A percentile compares a stretch with the other conserved stretches of the same genome.
Conservation (phyloP, 2,329 filamentous ascomycete genomes). For the Cercospora citrullina region DNA sequence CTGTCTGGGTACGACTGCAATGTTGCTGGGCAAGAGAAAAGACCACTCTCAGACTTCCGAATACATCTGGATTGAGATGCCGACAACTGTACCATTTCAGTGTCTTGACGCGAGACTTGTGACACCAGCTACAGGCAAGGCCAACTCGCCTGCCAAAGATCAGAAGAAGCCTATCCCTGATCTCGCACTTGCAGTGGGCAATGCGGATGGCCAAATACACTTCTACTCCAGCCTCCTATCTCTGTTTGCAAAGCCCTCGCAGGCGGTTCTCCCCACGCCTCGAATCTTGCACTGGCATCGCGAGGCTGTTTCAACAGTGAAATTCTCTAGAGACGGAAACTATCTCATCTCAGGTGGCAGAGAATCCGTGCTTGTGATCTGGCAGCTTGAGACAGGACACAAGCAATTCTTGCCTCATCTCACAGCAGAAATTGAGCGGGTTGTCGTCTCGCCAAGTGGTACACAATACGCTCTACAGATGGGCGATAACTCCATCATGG, state of each 20-base stretch:
- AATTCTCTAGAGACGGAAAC: slow-evolving; percentile 94
- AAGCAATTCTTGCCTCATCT: slow-evolving; percentile 88
- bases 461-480: slow-evolving; percentile 81
- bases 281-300: slow-evolving; percentile 90
- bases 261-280: slow-evolving; percentile 45
- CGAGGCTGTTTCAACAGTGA: slow-evolving; percentile 75
- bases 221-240: slow-evolving; percentile 61
- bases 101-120: slow-evolving; percentile 62
- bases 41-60: slow-evolving; percentile 33
- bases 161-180: slow-evolving; percentile 41
- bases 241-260: slow-evolving; percentile 28
- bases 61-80: slow-evolving; percentile 58
- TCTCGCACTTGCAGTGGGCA: slow-evolving; percentile 77
- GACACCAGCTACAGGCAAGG: slow-evolving; percentile 31
- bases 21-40: slow-evolving; percentile 61
- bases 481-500: slow-evolving; percentile 88
- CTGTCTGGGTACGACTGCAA: slow-evolving; percentile 53
- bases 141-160: background rate
- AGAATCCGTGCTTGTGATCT: slow-evolving; percentile 85
- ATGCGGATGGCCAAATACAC: slow-evolving; percentile 72
- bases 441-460: slow-evolving; percentile 77
- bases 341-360: slow-evolving; percentile 92
- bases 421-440: slow-evolving; percentile 77
- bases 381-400: slow-evolving; percentile 86
- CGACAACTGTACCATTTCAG: slow-evolving; percentile 63